These are phyloP conservation scores for Cladosporium sp. DNA, from an alignment of 2,329 filamentous ascomycete genomes.

Conservation along the genomic window DNA sequence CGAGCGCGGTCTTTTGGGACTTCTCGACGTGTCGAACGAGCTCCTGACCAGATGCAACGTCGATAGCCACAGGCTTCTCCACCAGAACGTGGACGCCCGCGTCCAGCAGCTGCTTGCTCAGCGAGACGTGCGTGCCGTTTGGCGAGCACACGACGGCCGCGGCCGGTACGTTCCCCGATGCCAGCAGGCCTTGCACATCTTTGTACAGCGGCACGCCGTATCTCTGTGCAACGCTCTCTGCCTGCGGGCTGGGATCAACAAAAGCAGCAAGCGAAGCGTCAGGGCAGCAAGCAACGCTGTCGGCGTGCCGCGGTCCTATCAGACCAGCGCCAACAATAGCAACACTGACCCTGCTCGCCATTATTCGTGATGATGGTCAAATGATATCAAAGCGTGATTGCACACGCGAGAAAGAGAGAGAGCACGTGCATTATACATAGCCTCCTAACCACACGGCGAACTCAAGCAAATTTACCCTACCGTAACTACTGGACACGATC, in stretches of 20 bases:
- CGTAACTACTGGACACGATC: neutral
- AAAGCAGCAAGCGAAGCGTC: conserved; percentile 46
- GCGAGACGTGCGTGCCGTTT: conserved; percentile 57
- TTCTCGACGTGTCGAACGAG: conserved; percentile 32
- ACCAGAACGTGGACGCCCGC: conserved; percentile 55
- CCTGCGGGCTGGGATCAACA: conserved; percentile 48
- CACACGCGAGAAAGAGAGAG: neutral
- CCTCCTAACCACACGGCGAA: neutral
- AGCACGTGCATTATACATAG: conserved; percentile 11
- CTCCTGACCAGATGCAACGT: conserved; percentile 40
- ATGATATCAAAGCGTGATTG: conserved; percentile 3
- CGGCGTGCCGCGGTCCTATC: conserved; percentile 54
- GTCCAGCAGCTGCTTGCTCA: conserved; percentile 51
- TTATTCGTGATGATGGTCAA: neutral
- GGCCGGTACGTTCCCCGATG: conserved; percentile 45
- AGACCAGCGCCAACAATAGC: conserved; percentile 51
- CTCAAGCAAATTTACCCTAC: conserved; percentile 2
- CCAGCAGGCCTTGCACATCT: conserved; percentile 48
- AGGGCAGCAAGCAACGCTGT: conserved; percentile 44
- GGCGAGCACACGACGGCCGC: conserved; percentile 61
- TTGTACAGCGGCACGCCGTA: conserved; percentile 43
- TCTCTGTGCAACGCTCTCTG: conserved; percentile 37
- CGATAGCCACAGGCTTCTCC: conserved; percentile 57
- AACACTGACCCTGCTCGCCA: conserved; percentile 30
- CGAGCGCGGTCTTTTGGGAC: conserved; percentile 43